A percentile compares a stretch with the other conserved stretches of the same genome.
Conservation (phyloP, 805 yeast species). For the Wickerhamomyces canadensis region DNA sequence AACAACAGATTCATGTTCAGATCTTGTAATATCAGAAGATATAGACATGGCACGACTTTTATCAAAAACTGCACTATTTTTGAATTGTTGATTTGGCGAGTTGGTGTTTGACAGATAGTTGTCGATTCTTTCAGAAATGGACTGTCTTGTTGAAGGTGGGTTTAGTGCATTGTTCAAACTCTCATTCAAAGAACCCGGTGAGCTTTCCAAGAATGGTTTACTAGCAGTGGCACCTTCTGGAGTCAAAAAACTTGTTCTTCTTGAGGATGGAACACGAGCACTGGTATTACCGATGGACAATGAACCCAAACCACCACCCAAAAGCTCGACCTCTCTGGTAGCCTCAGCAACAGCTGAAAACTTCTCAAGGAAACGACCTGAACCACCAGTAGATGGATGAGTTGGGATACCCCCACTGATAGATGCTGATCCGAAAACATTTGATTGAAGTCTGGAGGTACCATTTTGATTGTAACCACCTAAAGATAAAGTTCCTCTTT, state of each 20-base stretch:
- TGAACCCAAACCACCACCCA: slow-evolving; percentile 38
- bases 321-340: slow-evolving; percentile 56
- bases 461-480: slow-evolving; percentile 25
- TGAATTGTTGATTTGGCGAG: slow-evolving; percentile 41
- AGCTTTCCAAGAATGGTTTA: slow-evolving; percentile 20
- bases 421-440: slow-evolving; percentile 53
- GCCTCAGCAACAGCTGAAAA: slow-evolving; percentile 64
- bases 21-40: slow-evolving; percentile 24
- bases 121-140: slow-evolving; percentile 52
- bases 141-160: slow-evolving; percentile 16
- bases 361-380: slow-evolving; percentile 51
- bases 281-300: slow-evolving; percentile 28
- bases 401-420: slow-evolving; percentile 44
- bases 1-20: slow-evolving; percentile 31
- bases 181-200: slow-evolving; percentile 26
- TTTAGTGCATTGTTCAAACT: slow-evolving; percentile 19
- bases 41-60: slow-evolving; percentile 18
- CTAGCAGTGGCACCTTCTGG: slow-evolving; percentile 24
- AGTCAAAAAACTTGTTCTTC: slow-evolving; percentile 48
- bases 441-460: slow-evolving; percentile 29
- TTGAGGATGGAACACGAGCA: slow-evolving; percentile 33
- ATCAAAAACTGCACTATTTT: slow-evolving; percentile 5
- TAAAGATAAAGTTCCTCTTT: slow-evolving; percentile 40
- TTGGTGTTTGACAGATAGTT: slow-evolving; percentile 38
- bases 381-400: slow-evolving; percentile 21